A percentile compares a stretch with the other conserved stretches of the same genome.
Conservation (phyloP, 495 filamentous ascomycete species). For the Ascodesmis nigricans region DNA sequence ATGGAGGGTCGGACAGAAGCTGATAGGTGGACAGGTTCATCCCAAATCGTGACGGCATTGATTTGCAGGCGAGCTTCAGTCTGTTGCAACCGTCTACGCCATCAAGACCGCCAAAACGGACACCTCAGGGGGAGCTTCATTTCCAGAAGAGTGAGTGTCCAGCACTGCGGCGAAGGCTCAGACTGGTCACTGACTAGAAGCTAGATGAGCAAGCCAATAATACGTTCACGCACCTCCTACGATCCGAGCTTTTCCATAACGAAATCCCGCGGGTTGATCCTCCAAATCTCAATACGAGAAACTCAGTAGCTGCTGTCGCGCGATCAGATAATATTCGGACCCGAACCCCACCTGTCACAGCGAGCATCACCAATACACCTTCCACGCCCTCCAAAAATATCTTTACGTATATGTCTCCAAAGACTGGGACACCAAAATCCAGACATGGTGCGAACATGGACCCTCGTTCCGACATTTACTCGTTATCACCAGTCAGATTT, state of each 20-base stretch:
- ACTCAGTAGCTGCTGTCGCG: slow-evolving; percentile 22
- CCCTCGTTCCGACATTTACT: slow-evolving; percentile 75
- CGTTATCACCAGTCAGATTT: slow-evolving; percentile 71
- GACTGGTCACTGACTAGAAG: too few species aligned
- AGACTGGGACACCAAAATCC: slow-evolving; percentile 71
- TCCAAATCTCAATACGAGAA: slow-evolving; percentile 30
- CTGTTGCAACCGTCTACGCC: slow-evolving; percentile 79
- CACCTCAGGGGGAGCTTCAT: slow-evolving; percentile 72
- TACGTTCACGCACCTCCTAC: slow-evolving; percentile 70
- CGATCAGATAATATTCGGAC: slow-evolving; percentile 38
- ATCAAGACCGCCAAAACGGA: slow-evolving; percentile 59
- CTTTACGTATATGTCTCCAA: slow-evolving; percentile 74
- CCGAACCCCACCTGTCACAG: slow-evolving; percentile 60
- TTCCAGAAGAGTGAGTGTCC: slow-evolving; percentile 64
- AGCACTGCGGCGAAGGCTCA: too few species aligned
- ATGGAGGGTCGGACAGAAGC: slow-evolving; percentile 2
- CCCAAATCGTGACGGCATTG: slow-evolving; percentile 79
- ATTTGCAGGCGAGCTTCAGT: slow-evolving; percentile 75
- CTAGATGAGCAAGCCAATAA: slow-evolving; percentile 83
- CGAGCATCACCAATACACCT: slow-evolving; percentile 51
- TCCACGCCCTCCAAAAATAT: slow-evolving; percentile 94
- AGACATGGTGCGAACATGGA: slow-evolving; percentile 69
- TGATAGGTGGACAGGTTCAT: slow-evolving; percentile 49
- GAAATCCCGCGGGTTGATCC: slow-evolving; percentile 66
- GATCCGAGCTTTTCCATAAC: slow-evolving; percentile 74